A percentile compares a stretch with the other conserved stretches of the same genome.
These are phyloP conservation scores for Petunia hybrid DNA, from an alignment of 305 asterid species.

Conservation along the genomic window DNA sequence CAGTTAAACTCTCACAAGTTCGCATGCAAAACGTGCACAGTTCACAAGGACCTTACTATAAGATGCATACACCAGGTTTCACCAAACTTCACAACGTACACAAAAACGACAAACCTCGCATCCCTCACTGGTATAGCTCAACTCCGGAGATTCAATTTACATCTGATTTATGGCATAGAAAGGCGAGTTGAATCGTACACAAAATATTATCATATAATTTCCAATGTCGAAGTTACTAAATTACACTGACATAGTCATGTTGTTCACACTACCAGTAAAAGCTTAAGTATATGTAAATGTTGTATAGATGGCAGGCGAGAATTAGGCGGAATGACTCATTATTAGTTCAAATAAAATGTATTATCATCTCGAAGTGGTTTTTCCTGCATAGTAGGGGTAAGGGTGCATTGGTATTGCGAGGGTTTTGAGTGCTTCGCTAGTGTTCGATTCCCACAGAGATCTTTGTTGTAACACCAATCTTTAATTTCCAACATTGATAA, in stretches of 20 bases:
- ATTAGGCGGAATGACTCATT: background rate
- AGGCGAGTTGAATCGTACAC: slow-evolving; percentile 16
- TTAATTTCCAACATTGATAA: background rate
- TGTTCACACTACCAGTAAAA: background rate
- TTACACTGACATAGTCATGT: slow-evolving; percentile 6
- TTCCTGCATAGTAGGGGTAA: background rate
- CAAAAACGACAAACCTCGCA: background rate
- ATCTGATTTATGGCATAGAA: slow-evolving; percentile 10
- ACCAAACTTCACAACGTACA: slow-evolving; percentile 21
- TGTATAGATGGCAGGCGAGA: background rate
- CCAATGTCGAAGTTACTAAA: background rate
- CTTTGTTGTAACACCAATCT: no score
- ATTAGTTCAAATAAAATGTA: slow-evolving; percentile 27
- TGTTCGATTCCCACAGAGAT: no score
- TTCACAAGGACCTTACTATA: slow-evolving; percentile 20
- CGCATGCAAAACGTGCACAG: background rate
- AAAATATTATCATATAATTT: background rate
- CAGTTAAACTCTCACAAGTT: slow-evolving; percentile 4
- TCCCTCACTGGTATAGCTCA: background rate
- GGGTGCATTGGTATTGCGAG: background rate
- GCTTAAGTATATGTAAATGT: background rate
- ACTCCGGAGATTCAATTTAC: slow-evolving; percentile 2
- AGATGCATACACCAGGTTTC: slow-evolving; percentile 24
- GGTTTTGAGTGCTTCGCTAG: no score
- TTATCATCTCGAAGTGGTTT: background rate